Evolutionary conservation across 202 grass and related monocot species (phyloP).

Genomic region (Musa balbisiana): DNA sequence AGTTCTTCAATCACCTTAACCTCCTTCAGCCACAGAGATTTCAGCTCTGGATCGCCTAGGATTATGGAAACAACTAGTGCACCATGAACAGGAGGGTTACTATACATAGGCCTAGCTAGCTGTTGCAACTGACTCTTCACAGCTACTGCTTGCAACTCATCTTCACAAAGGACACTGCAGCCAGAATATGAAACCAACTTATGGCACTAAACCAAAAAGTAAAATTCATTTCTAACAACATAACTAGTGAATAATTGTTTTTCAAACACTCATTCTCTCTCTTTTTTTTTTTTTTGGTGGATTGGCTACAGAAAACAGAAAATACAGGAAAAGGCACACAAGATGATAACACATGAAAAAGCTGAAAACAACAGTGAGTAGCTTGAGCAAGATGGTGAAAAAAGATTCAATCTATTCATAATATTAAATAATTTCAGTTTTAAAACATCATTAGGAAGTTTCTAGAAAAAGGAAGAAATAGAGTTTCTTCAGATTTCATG

Average conservation of each 20-base stretch:
- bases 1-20: slow-evolving; percentile 61
- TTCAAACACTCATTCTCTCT: background rate
- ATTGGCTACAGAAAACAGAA: background rate
- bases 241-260: background rate
- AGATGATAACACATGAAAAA: background rate
- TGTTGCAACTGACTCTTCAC: slow-evolving; percentile 97
- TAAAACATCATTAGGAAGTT: too few relatives aligned
- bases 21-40: slow-evolving; percentile 81
- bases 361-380: background rate
- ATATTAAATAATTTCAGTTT: too few relatives aligned
- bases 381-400: background rate
- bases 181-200: slow-evolving; percentile 11
- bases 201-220: background rate
- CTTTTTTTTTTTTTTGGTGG: background rate
- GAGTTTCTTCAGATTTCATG: too few relatives aligned
- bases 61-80: slow-evolving; percentile 81
- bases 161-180: slow-evolving; percentile 78
- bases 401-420: too few relatives aligned
- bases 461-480: too few relatives aligned
- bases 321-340: background rate
- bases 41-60: slow-evolving; percentile 80
- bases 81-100: slow-evolving; percentile 92
- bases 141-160: slow-evolving; percentile 87
- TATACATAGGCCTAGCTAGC: slow-evolving; percentile 95
- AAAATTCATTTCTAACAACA: background rate